Base-by-base conservation (phyloP, 2,329 filamentous ascomycete genomes). In the Incumbomyces delicatus region DNA sequence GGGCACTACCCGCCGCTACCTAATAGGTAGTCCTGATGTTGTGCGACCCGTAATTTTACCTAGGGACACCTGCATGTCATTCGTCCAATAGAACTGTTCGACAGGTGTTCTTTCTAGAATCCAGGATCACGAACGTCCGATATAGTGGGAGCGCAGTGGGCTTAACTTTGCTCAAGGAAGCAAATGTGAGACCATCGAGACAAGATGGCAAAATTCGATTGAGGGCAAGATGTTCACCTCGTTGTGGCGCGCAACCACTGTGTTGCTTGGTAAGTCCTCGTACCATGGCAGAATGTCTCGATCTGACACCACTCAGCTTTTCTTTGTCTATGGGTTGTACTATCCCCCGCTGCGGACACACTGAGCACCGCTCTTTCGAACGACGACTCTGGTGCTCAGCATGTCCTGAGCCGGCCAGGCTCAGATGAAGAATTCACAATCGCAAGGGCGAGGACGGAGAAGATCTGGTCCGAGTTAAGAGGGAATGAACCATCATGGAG, bases 401-500 rank as follows among this genome's bases (percentile, higher is more conserved):
- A 27, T 27, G 8, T 27, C 22, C 8, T 27, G 22, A 35, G 33
- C 6, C 33, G 16, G 33, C 13, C 33, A 35, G 11, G 3, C n/a
- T 22, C 32, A 6, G 33, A 37, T 8, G 18, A 37, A 20, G 33
- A 8, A 12, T 22, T 45, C 14, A 8, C 13, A 2, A 11, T 18
- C 10, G 34, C 14, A 6, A 14, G 16, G 8, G 10, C 33, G 38
- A 36, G 34, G 10, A 45, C 42, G 8, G 33, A 45, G 16, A 33
- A 17, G 33, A 46, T 56, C 22, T 57, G 55, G 55, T 55, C 53
- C 10, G 34, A 50, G 11, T 39, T 57, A 22, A 45, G 53, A 14
- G 52, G 55, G 38, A 49, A 47, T 16, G 55, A 57, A 22, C 54
- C 53, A 33, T 51, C 50, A 41, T 55, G 50, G 51, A 56, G 53